A percentile compares a stretch with the other conserved stretches of the same genome.
Conservation (phyloP, 2,329 filamentous ascomycete species). For the Sporothrix mexicana region DNA sequence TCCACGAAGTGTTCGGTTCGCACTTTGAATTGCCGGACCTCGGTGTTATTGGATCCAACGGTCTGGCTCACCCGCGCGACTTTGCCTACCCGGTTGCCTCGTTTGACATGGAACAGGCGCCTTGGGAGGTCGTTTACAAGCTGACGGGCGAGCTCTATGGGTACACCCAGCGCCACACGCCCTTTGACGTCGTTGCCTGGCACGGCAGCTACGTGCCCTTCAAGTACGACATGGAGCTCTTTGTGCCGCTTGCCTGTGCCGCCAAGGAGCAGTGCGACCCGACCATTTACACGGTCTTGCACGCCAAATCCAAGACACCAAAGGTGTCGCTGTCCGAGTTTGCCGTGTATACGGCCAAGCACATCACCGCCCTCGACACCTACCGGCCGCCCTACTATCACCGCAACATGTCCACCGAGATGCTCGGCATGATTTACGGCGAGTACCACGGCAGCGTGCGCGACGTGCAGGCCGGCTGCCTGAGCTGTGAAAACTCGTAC, state of each 20-base stretch:
- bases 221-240: slow-evolving; percentile 61
- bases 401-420: slow-evolving; percentile 62
- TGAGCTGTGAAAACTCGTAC: slow-evolving; percentile 45
- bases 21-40: slow-evolving; percentile 71
- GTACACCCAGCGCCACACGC: slow-evolving; percentile 67
- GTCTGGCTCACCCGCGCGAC: slow-evolving; percentile 68
- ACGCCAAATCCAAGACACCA: slow-evolving; percentile 53
- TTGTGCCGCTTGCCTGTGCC: slow-evolving; percentile 58
- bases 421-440: slow-evolving; percentile 60
- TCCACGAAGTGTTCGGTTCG: slow-evolving; percentile 69
- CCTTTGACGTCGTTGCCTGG: slow-evolving; percentile 60
- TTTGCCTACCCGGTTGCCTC: slow-evolving; percentile 67
- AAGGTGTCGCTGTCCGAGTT: slow-evolving; percentile 60
- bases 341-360: slow-evolving; percentile 69
- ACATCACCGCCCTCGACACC: slow-evolving; percentile 66
- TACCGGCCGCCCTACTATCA: slow-evolving; percentile 72
- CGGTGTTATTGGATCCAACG: slow-evolving; percentile 69
- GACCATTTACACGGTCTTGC: slow-evolving; percentile 68
- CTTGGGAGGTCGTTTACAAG: slow-evolving; percentile 61
- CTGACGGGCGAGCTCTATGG: slow-evolving; percentile 66
- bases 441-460: slow-evolving; percentile 42
- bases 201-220: slow-evolving; percentile 65
- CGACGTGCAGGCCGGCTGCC: slow-evolving; percentile 41
- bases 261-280: slow-evolving; percentile 67
- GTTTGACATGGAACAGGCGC: slow-evolving; percentile 58